These are phyloP conservation scores for Fusarium poae DNA, from an alignment of 2,329 filamentous ascomycete species.

Conservation along the genomic window DNA sequence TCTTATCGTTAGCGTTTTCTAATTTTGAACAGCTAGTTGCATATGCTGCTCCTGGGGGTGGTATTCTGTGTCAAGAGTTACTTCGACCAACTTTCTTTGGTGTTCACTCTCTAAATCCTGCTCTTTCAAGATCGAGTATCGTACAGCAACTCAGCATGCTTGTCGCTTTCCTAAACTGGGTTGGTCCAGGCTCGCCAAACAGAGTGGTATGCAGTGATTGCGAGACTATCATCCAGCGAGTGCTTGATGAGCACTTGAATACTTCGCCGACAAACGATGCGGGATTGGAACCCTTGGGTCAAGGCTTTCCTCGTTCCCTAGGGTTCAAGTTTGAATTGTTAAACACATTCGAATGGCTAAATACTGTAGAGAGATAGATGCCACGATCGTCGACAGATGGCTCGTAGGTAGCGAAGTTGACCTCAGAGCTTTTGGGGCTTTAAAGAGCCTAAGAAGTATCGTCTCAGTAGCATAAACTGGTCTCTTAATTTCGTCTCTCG, in stretches of 20 bases:
- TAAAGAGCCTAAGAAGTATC: too few relatives aligned
- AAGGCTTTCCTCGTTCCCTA: constrained; percentile 50
- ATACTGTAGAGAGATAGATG: not conserved
- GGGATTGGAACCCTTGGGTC: constrained; percentile 47
- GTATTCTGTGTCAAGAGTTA: constrained; percentile 65
- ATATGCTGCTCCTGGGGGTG: constrained; percentile 63
- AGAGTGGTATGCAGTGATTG: constrained; percentile 61
- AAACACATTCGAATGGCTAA: constrained; percentile 57
- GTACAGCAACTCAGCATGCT: constrained; percentile 65
- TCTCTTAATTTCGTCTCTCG: too few relatives aligned
- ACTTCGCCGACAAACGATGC: constrained; percentile 39
- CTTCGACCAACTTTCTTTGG: constrained; percentile 58
- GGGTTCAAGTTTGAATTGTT: constrained; percentile 63
- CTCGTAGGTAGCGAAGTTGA: too few relatives aligned
- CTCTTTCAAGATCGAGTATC: constrained; percentile 61
- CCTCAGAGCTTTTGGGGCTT: too few relatives aligned
- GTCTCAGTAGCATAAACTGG: too few relatives aligned
- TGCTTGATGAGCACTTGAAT: constrained; percentile 64
- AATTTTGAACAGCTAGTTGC: constrained; percentile 59
- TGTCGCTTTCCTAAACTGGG: constrained; percentile 65
- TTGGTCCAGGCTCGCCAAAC: constrained; percentile 62
- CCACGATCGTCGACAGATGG: not conserved
- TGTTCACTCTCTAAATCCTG: constrained; percentile 50
- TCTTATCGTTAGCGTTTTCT: not conserved
- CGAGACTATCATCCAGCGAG: constrained; percentile 61